phyloP scores from a whole-genome alignment of 306 rosid genomes.

The Vachellia collinsii region DNA sequence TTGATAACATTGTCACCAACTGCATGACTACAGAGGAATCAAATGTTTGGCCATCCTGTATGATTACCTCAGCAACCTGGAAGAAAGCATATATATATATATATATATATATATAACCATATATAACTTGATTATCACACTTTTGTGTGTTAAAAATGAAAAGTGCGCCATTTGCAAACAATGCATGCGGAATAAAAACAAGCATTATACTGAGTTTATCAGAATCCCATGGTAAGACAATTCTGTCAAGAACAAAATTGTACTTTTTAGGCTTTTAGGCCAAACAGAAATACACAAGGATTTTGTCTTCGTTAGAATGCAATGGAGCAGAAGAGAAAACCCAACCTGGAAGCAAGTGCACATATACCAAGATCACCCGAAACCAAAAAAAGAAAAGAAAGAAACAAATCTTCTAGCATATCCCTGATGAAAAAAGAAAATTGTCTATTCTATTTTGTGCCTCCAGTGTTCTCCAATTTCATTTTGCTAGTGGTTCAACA shows the following conservation, averaged over 20 bases:
- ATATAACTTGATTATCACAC: constrained; percentile 26
- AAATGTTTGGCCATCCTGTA: constrained; percentile 81
- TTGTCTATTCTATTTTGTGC: neutral
- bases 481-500: constrained; percentile 11
- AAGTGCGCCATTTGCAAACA: constrained; percentile 16
- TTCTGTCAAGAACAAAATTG: constrained; percentile 1
- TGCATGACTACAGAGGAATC: constrained; percentile 86
- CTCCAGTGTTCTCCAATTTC: neutral
- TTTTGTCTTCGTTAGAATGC: constrained; percentile 12
- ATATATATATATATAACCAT: constrained; percentile 29
- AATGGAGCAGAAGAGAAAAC: neutral
- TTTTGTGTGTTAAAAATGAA: neutral
- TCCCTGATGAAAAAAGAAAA: neutral
- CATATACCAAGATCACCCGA: neutral
- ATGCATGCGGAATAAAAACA: constrained; percentile 19
- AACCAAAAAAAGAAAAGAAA: neutral
- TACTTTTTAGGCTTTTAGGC: constrained; percentile 8
- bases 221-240: constrained; percentile 1
- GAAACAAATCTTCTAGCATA: neutral
- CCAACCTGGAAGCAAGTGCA: constrained; percentile 16
- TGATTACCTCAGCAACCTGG: constrained; percentile 87
- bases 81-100: constrained; percentile 40
- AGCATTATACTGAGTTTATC: constrained; percentile 10
- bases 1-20: constrained; percentile 77
- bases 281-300: constrained; percentile 20